A percentile compares a stretch with the other conserved stretches of the same genome.
Conservation (phyloP, 805 yeast species). For the Candida taoyuanica region DNA sequence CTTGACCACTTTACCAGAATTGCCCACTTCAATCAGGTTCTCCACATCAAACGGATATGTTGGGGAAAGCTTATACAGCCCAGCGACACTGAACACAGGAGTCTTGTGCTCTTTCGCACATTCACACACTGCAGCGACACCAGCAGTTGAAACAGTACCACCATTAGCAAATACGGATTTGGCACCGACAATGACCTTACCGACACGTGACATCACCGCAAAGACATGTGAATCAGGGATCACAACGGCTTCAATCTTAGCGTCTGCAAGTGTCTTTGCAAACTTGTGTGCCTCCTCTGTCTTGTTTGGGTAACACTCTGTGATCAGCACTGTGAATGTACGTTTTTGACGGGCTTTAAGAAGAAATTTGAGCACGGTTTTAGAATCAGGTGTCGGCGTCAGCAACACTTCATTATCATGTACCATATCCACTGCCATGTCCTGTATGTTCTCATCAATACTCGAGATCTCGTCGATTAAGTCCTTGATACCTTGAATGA, state of each 20-base stretch:
- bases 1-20: slow-evolving; percentile 80
- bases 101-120: slow-evolving; percentile 93
- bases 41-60: slow-evolving; percentile 79
- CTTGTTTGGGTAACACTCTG: slow-evolving; percentile 90
- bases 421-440: slow-evolving; percentile 87
- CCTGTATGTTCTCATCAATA: slow-evolving; percentile 86
- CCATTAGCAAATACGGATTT: slow-evolving; percentile 94
- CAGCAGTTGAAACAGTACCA: slow-evolving; percentile 84
- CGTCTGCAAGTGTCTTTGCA: slow-evolving; percentile 73
- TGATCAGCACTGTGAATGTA: slow-evolving; percentile 85
- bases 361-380: slow-evolving; percentile 82
- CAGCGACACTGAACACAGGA: slow-evolving; percentile 96
- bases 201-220: slow-evolving; percentile 96
- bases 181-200: slow-evolving; percentile 92
- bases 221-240: slow-evolving; percentile 91
- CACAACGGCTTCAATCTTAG: slow-evolving; percentile 83
- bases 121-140: slow-evolving; percentile 89
- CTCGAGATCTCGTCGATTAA: slow-evolving; percentile 86
- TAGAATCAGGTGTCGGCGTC: slow-evolving; percentile 93
- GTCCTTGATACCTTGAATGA: slow-evolving; percentile 89
- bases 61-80: slow-evolving; percentile 89
- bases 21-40: slow-evolving; percentile 86
- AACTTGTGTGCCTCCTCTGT: slow-evolving; percentile 72
- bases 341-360: slow-evolving; percentile 85
- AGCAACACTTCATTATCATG: slow-evolving; percentile 84